A percentile compares a stretch with the other conserved stretches of the same genome.
phyloP scores from a whole-genome alignment of 2,329 filamentous ascomycete species.

The Fusarium sororula region DNA sequence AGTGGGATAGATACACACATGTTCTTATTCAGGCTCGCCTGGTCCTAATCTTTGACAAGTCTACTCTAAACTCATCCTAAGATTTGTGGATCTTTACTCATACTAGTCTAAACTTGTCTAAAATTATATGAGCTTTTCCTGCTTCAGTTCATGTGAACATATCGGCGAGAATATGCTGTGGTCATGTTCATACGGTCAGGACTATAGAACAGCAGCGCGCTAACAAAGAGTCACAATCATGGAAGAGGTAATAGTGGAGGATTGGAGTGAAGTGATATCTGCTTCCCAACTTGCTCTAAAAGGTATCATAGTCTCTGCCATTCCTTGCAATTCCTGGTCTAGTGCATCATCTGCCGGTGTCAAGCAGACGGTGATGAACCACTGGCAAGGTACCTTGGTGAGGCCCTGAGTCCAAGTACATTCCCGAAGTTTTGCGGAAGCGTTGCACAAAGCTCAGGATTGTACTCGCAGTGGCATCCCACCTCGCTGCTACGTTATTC shows the following conservation, averaged over 20 bases:
- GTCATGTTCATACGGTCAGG: too few relatives aligned
- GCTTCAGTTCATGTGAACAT: neutral
- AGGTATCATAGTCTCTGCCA: neutral
- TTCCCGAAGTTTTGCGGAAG: neutral
- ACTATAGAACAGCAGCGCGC: too few relatives aligned
- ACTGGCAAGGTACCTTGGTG: too few relatives aligned
- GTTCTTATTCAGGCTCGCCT: neutral
- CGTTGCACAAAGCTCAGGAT: neutral
- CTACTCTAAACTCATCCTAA: neutral
- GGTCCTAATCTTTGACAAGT: neutral
- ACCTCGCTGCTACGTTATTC: neutral
- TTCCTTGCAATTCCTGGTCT: too few relatives aligned
- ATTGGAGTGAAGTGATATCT: too few relatives aligned
- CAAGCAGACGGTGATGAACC: too few relatives aligned
- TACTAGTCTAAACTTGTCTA: neutral
- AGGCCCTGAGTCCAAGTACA: too few relatives aligned
- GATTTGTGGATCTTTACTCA: neutral
- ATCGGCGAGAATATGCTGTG: too few relatives aligned
- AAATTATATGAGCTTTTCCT: too few relatives aligned
- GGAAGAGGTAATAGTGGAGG: rapidly evolving
- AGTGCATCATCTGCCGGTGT: too few relatives aligned
- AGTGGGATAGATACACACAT: neutral
- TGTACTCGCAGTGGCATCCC: rapidly evolving
- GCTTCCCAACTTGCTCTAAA: rapidly evolving
- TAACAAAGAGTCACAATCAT: too few relatives aligned